Evolutionary conservation across 2,329 filamentous ascomycete species (phyloP).

Genomic region (Alternaria hordeiaustralica): DNA sequence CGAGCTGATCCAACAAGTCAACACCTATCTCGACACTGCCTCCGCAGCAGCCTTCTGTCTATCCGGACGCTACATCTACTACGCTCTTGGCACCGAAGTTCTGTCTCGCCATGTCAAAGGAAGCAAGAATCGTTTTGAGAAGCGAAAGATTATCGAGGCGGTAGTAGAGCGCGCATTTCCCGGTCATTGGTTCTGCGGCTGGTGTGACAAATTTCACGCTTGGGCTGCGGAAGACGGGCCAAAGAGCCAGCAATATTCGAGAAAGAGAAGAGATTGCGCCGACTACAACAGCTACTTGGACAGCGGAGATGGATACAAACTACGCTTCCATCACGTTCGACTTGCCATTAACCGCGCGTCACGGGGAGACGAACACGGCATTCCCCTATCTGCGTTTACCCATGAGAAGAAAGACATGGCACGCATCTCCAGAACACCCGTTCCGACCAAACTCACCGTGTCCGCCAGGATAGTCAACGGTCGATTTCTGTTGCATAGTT

Average conservation of each 20-base stretch:
- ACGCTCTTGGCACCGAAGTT: conserved; percentile 33
- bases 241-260: not conserved
- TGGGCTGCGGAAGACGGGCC: conserved; percentile 24
- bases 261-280: conserved; percentile 23
- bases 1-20: conserved; percentile 42
- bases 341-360: conserved; percentile 30
- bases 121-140: conserved; percentile 24
- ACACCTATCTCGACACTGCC: conserved; percentile 28
- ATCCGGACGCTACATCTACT: conserved; percentile 34
- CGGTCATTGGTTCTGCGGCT: conserved; percentile 42
- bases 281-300: conserved; percentile 37
- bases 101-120: conserved; percentile 24
- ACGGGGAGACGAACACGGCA: conserved; percentile 32
- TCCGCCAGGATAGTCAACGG: conserved; percentile 22
- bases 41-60: conserved; percentile 37
- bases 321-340: conserved; percentile 39
- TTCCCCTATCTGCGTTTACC: conserved; percentile 25
- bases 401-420: conserved; percentile 13
- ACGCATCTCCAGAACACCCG: conserved; percentile 21
- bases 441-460: conserved; percentile 16
- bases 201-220: conserved; percentile 42
- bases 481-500: conserved; percentile 28
- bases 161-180: conserved; percentile 44
- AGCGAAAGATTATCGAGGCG: conserved; percentile 28
- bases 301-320: conserved; percentile 21